Evolutionary conservation across 73 alveolate species (phyloP).

Genomic region (Durusdinium trenchii): DNA sequence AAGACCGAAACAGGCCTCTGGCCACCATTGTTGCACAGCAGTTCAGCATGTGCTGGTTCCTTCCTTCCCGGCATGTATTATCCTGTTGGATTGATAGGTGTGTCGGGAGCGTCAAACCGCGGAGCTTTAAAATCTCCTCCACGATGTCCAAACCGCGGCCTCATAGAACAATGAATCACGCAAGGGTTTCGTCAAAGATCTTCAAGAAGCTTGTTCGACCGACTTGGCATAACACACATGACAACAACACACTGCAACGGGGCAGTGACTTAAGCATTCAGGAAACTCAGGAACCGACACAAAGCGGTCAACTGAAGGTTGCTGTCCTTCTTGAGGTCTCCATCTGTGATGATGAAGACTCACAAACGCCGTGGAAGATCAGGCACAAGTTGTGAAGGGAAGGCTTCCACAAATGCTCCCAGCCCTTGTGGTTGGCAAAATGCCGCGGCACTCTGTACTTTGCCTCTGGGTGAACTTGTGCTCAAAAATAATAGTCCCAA

Average conservation of each 20-base stretch:
- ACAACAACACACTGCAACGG: background rate
- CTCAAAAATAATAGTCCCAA: background rate
- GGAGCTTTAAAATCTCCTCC: background rate
- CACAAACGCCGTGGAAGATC: constrained; percentile 9
- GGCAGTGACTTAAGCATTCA: background rate
- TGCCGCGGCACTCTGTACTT: constrained; percentile 20
- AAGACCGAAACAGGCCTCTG: background rate
- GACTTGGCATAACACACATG: too few species aligned
- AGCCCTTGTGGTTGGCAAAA: constrained; percentile 19
- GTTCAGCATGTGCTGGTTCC: background rate
- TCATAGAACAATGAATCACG: background rate
- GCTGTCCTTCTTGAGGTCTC: background rate
- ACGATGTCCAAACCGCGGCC: background rate
- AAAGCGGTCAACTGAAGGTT: background rate
- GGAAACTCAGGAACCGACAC: constrained; percentile 1
- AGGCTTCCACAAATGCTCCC: background rate
- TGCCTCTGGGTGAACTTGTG: background rate
- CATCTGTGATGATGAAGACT: background rate
- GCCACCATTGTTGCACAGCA: background rate
- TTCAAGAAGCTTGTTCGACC: background rate
- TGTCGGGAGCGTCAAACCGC: background rate
- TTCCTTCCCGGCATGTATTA: background rate
- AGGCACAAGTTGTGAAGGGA: background rate
- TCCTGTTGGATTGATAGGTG: constrained; percentile 19
- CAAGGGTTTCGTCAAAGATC: background rate